Evolutionary conservation across 1,284 basidiomycete species (phyloP), one percentile per base, ranked within the genome.

Genomic region (Xerocomus amazonicus): DNA sequence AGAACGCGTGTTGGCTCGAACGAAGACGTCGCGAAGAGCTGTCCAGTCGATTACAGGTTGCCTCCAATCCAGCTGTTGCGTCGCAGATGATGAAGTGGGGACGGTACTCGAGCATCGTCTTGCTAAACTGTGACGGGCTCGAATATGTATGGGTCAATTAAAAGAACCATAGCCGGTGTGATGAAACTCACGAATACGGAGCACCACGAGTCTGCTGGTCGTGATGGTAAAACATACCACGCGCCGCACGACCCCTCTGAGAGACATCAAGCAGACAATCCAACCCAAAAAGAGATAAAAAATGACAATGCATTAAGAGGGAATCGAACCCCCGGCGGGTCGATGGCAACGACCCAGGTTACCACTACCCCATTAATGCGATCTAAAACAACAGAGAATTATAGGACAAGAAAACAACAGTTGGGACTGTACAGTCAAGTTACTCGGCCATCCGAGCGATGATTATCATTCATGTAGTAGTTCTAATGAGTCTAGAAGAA

Each of bases 1-100:
- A 0, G 93, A 95, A 38, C 94, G 92, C 0, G 94, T 96, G 68
- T 87, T 90, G n/a, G 93, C 91, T 61, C 88, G 84, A 17, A 92
- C 89, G 33, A 94, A 74, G 9, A 90, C 68, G 61, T 89, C 84
- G 7, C 81, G 77, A n/a, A 61, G 45, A 53, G 48, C 10, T 67
- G 67, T 58, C 65, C 56, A 56, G 52, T 58, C 70, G 46, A 63
- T 62, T 59, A 45, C 59, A 61, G 53, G 60, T 58, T 58, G 53
- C 59, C 53, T 41, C 39, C 35, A 42, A 12, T 38, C 16, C 7
- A 14, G 38, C 6, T 6, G 37, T 40, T 12, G 13, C 4, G 9
- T 27, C 1, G n/a, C n/a, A 26, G 46, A 34, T 16, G 48, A n/a
- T n/a, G n/a, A 47, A 4, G 44, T 36, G 33, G 34, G 26, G 23